Base-by-base conservation (phyloP, 352 stramenopile genomes). In the Albugo laibachii region DNA sequence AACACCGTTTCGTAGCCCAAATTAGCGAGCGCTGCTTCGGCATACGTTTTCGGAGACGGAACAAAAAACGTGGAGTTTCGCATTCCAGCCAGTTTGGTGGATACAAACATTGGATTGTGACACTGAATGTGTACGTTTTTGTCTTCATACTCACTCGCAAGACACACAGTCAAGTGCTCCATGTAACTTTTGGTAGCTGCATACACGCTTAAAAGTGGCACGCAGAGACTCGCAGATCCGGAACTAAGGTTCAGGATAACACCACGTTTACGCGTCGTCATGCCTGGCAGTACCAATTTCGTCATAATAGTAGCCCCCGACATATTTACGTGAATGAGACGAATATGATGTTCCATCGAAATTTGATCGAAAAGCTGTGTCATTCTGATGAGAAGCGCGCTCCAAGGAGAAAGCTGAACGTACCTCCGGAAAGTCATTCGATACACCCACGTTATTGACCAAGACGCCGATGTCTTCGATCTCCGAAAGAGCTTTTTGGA, bases 401-500 rank as follows among this genome's bases (percentile, higher is more conserved):
- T 13, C 20, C 5, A 50, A 35, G 41, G 14, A 36, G 1, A 5
- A 6, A 10, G 5, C 15, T 15, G 27, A 13, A 48, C 40, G 1
- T 46, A 57, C 48, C 36, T 95, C 83, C 5, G 95, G 92, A 64
- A 97, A 98, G 47, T 95, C 85, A 71, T 99, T 99, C 50, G 83
- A 97, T 39, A 98, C 84, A 48, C 96, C 96, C 18, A 99, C 96
- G 67, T 99, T 99, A 77, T 99, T 99, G 55, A 99, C 83, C 27
- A 99, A 80, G 47, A 99, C 77, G 27, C 94, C 96, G 24, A 99
- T 60, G 51, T 98, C 93, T 53, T 95, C 61, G 16, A 83, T 63
- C 42, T 92, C 62, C 41, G 64, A 56, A 34, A 85, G 55, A 36
- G 69, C 61, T 43, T 57, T 60, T 44, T 65, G 55, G 43, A 88